Base-by-base conservation (phyloP, 1,284 basidiomycete species). In the Boletellus sp. region DNA sequence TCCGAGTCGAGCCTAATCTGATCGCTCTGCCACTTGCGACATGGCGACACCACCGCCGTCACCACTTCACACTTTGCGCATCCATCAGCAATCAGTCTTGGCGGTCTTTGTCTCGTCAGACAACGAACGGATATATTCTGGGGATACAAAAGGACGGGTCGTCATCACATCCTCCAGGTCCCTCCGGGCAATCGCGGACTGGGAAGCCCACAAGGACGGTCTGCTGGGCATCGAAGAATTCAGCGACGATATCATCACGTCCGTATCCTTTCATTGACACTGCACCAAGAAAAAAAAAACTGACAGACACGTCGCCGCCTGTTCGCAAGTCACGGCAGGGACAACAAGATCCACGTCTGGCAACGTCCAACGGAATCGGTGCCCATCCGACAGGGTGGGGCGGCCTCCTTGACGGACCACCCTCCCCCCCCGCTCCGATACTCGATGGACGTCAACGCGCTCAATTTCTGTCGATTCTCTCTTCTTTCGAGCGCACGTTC, bases 391-490 rank as follows among this genome's bases (percentile, higher is more conserved):
- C 69, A 83, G 10, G 83, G 80, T 24, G 80, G 81, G 11, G 79
- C 82, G 2, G 83, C 84, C 3, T 72, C 76, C 2, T 63, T 78
- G 42, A 73, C 78, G 3, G 77, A 71, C 15, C 68, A 78, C 12
- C 72, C 74, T 2, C 69, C 68, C 0, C 90, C 88, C 4, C 56
- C 64, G 7, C 64, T 90, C 7, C 62, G 70, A 3, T 85, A 83
- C 58, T 86, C 86, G 0, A 73, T 96, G 68, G 88, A 91, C 60
- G 85, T 93, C 53, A 97, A 96, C 66, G 83, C 92, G 2, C 76
- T 96, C 56, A 96, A 95, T 66, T 96, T 89, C 64, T 95, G 93
- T 69, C 82, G 85, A 1, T 93, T 95, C 65, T 81, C 84, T 5
- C 63, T 89, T 0, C 60, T 80, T 28, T 64, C 63, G 5, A 40